Conservation (phyloP, 768 basidiomycete genomes). For the Gymnopilus junonius region DNA sequence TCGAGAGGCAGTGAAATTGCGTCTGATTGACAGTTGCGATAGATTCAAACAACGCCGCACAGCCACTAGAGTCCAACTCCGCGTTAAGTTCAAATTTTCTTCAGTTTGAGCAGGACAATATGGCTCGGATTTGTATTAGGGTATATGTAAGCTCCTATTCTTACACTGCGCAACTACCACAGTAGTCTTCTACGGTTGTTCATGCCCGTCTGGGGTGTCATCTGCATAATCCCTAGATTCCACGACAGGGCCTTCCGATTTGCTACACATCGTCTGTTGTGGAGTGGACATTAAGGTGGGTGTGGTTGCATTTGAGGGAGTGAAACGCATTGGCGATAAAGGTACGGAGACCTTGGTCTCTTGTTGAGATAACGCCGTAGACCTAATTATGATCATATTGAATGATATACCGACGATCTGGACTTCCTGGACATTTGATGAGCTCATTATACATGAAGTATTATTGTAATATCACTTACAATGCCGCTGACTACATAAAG, state of each 20-base stretch:
- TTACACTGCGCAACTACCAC: too few relatives aligned
- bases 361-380: neutral
- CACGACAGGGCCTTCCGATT: neutral
- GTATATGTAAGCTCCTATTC: too few relatives aligned
- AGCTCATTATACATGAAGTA: neutral
- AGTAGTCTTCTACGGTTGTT: too few relatives aligned
- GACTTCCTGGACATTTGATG: neutral
- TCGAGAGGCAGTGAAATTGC: too few relatives aligned
- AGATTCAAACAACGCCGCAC: too few relatives aligned
- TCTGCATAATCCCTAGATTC: neutral
- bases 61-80: too few relatives aligned
- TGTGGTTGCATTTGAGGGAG: neutral
- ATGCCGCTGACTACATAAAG: neutral
- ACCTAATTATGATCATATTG: conserved; percentile 1
- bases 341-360: neutral
- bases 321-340: neutral
- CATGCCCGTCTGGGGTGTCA: too few relatives aligned
- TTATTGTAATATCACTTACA: too few relatives aligned
- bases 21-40: too few relatives aligned
- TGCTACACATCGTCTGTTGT: neutral
- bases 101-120: too few relatives aligned
- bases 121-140: too few relatives aligned
- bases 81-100: too few relatives aligned
- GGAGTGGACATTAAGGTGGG: neutral
- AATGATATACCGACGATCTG: neutral